These are phyloP conservation scores for Maudiozyma turicensis DNA, from an alignment of 805 yeast species.

Conservation along the genomic window DNA sequence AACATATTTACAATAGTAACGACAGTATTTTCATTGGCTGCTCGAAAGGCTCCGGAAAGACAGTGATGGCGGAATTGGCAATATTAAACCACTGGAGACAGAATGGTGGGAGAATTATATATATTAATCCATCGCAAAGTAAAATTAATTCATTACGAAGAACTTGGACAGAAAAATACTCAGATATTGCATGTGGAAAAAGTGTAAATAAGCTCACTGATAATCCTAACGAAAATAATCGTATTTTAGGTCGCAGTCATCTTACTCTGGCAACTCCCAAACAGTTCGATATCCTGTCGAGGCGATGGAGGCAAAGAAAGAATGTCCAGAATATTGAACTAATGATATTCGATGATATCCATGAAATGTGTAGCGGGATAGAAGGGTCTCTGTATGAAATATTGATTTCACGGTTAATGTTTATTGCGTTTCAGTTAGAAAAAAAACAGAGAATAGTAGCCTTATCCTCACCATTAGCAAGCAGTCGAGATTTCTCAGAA, in stretches of 20 bases:
- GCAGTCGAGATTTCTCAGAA: constrained; percentile 67
- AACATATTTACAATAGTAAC: constrained; percentile 45
- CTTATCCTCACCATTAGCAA: constrained; percentile 58
- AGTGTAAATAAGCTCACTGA: constrained; percentile 42
- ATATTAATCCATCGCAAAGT: constrained; percentile 55
- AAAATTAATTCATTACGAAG: constrained; percentile 38
- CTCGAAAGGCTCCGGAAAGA: constrained; percentile 70
- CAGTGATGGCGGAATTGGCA: constrained; percentile 62
- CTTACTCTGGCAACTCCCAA: constrained; percentile 68
- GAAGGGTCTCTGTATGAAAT: constrained; percentile 62
- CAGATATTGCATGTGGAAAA: constrained; percentile 47
- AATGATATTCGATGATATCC: constrained; percentile 66
- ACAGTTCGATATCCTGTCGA: constrained; percentile 63
- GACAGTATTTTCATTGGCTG: constrained; percentile 59
- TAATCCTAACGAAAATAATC: constrained; percentile 45
- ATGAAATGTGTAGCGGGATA: constrained; percentile 47
- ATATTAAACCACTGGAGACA: constrained; percentile 63
- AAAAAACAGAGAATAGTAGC: constrained; percentile 54
- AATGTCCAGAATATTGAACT: constrained; percentile 59
- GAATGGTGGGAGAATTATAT: constrained; percentile 61
- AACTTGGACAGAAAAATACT: constrained; percentile 46
- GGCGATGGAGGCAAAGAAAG: constrained; percentile 76
- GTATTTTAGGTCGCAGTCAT: constrained; percentile 49
- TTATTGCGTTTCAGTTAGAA: constrained; percentile 59
- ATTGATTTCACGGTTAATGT: constrained; percentile 58